A percentile compares a stretch with the other conserved stretches of the same genome.
Evolutionary conservation across 73 alveolate species (phyloP).

Genomic region (Paramecium caudatum): DNA sequence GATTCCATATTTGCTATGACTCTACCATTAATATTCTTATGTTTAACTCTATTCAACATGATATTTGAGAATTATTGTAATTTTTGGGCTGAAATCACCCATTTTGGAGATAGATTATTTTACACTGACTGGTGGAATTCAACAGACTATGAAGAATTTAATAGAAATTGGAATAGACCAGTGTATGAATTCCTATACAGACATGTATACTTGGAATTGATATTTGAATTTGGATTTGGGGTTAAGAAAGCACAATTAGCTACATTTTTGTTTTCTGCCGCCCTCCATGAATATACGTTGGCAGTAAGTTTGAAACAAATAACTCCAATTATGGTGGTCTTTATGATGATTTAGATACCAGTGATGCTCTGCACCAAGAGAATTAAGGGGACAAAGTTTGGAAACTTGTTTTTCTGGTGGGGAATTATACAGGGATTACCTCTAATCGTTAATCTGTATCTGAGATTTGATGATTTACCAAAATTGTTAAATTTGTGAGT

Average conservation of each 20-base stretch:
- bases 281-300: conserved; percentile 79
- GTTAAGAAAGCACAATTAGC: conserved; percentile 47
- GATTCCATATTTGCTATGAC: conserved; percentile 67
- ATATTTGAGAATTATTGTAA: conserved; percentile 78
- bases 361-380: conserved; percentile 62
- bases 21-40: conserved; percentile 72
- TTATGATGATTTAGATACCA: conserved; percentile 76
- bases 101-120: conserved; percentile 85
- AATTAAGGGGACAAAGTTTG: conserved; percentile 70
- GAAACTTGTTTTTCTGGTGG: conserved; percentile 73
- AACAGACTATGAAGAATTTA: conserved; percentile 81
- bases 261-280: conserved; percentile 82
- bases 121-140: conserved; percentile 90
- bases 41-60: conserved; percentile 75
- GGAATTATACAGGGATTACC: conserved; percentile 76
- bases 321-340: conserved; percentile 68
- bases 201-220: conserved; percentile 81
- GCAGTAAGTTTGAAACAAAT: conserved; percentile 73
- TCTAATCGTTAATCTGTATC: conserved; percentile 52
- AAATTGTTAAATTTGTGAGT: conserved; percentile 19
- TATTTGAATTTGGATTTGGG: conserved; percentile 32
- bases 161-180: conserved; percentile 86
- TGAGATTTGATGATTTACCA: conserved; percentile 73
- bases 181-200: conserved; percentile 83
- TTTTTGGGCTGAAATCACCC: conserved; percentile 81